These are phyloP conservation scores for Parafenestella ontariensis DNA, from an alignment of 2,329 filamentous ascomycete species.

Conservation along the genomic window DNA sequence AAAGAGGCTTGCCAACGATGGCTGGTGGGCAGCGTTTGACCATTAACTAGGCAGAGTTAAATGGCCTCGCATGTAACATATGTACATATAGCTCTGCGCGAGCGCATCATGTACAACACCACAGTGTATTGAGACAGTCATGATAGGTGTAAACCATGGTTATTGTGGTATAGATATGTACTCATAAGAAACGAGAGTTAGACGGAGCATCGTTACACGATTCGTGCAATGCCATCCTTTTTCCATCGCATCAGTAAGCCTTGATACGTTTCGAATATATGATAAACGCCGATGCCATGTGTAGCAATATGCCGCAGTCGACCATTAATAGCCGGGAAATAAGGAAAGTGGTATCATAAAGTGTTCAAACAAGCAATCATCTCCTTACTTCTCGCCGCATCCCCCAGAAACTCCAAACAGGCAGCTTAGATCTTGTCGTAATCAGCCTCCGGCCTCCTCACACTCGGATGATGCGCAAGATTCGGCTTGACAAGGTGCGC, in stretches of 20 bases:
- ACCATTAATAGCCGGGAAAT: neutral
- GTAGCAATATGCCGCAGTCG: constrained; percentile 11
- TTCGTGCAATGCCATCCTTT: neutral
- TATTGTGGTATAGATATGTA: neutral
- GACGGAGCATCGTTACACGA: neutral
- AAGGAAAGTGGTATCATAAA: constrained; percentile 45
- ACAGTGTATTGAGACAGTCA: neutral
- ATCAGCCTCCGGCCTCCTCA: constrained; percentile 37
- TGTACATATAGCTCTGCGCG: constrained; percentile 24
- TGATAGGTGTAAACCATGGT: constrained; percentile 1
- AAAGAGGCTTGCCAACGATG: neutral
- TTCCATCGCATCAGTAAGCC: neutral
- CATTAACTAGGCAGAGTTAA: neutral
- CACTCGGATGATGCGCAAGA: constrained; percentile 61
- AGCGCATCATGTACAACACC: constrained; percentile 11
- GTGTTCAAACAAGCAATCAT: constrained; percentile 9
- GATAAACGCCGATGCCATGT: constrained; percentile 11
- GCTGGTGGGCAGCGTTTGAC: too few species aligned
- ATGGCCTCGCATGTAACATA: constrained; percentile 12
- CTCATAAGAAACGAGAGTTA: neutral
- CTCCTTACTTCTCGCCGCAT: neutral
- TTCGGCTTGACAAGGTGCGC: constrained; percentile 63
- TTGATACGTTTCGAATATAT: neutral
- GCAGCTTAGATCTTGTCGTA: constrained; percentile 36
- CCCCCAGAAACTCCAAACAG: neutral